phyloP scores from a whole-genome alignment of 805 yeast species.

The Pichia cephalocereana region DNA sequence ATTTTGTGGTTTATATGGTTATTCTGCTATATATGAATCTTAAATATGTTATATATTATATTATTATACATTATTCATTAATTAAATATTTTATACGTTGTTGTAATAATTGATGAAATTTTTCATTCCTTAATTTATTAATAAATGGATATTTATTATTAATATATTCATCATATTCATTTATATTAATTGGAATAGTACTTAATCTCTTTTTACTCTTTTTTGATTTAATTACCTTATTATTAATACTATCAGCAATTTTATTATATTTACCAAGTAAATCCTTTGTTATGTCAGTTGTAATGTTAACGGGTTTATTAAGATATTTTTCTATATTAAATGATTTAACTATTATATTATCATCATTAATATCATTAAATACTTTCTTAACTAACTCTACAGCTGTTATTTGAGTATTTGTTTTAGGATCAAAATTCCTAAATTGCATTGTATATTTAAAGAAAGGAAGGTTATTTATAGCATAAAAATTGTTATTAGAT shows the following conservation, averaged over 20 bases:
- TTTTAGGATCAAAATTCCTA: constrained; percentile 11
- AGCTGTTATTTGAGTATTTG: constrained; percentile 11
- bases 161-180: constrained; percentile 30
- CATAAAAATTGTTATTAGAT: no score
- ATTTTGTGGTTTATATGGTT: constrained; percentile 73
- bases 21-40: constrained; percentile 43
- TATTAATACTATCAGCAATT: constrained; percentile 1
- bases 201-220: not conserved
- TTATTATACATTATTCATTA: not conserved
- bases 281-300: no score
- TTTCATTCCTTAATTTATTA: not conserved
- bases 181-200: no score
- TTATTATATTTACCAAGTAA: not conserved
- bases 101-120: not conserved
- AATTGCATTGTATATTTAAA: constrained; percentile 1
- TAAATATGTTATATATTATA: no score
- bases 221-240: not conserved
- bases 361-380: not conserved
- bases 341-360: not conserved
- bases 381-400: constrained; percentile 2
- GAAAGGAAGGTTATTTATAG: not conserved
- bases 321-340: not conserved
- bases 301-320: not conserved
- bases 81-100: not conserved
- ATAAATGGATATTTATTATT: constrained; percentile 5